phyloP scores from a whole-genome alignment of 352 stramenopile species.

The Phytopythium mirpurense region DNA sequence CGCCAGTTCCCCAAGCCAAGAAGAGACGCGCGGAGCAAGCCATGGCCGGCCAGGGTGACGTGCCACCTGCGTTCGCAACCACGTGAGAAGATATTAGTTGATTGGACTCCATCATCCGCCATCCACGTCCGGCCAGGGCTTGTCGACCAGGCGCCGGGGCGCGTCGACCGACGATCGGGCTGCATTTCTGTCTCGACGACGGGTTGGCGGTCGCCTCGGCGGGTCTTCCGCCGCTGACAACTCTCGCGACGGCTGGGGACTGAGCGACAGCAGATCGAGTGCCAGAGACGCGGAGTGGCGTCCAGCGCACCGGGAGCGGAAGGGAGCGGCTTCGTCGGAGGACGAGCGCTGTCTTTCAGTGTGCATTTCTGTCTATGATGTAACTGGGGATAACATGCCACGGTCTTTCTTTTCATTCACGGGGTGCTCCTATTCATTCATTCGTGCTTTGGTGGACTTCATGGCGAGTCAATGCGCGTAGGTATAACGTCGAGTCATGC shows the following conservation, averaged over 20 bases:
- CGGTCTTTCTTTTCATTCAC: conserved; percentile 4
- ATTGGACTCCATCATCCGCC: conserved; percentile 7
- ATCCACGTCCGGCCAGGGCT: conserved; percentile 2
- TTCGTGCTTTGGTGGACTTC: too few species aligned
- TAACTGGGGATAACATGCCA: conserved; percentile 9
- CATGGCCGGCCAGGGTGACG: conserved; percentile 3
- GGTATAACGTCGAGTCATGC: too few species aligned
- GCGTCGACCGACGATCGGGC: conserved; percentile 4
- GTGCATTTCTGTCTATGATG: conserved; percentile 9
- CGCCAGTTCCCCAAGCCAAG: conserved; percentile 2
- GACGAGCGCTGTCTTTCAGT: conserved; percentile 3
- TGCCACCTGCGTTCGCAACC: conserved; percentile 3
- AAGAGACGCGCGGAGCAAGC: conserved; percentile 6
- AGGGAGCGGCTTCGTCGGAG: conserved; percentile 6
- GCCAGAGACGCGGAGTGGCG: conserved; percentile 7
- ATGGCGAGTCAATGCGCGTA: too few species aligned
- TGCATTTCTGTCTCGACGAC: conserved; percentile 4
- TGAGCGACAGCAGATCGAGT: background rate
- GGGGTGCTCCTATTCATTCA: background rate
- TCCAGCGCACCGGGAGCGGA: conserved; percentile 5
- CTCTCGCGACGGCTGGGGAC: conserved; percentile 2
- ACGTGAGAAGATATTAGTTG: conserved; percentile 6
- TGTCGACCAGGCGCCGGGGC: background rate
- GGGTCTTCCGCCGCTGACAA: background rate
- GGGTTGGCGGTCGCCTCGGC: background rate